These are phyloP conservation scores for Suhomyces canberraensis DNA, from an alignment of 805 yeast genomes.

Conservation along the genomic window DNA sequence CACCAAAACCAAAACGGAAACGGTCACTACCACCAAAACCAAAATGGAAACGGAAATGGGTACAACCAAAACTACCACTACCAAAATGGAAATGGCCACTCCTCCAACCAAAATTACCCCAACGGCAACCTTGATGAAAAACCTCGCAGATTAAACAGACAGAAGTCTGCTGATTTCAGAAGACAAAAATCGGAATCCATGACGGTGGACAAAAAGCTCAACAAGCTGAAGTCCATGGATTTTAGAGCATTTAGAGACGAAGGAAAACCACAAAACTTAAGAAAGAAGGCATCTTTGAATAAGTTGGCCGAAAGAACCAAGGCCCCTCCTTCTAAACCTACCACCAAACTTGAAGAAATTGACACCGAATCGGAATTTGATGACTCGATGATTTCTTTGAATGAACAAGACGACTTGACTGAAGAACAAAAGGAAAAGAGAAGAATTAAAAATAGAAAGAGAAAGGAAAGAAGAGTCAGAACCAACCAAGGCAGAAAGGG, in stretches of 20 bases:
- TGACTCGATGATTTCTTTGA: slow-evolving; percentile 9
- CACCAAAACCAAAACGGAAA: neutral
- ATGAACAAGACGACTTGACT: slow-evolving; percentile 7
- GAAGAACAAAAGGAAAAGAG: slow-evolving; percentile 14
- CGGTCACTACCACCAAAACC: no score
- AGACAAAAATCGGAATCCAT: slow-evolving; percentile 8
- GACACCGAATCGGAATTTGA: slow-evolving; percentile 11
- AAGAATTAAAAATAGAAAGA: slow-evolving; percentile 13
- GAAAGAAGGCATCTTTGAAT: slow-evolving; percentile 7
- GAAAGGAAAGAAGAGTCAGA: slow-evolving; percentile 15
- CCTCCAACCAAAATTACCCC: no score
- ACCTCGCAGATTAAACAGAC: slow-evolving; percentile 4
- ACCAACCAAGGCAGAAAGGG: slow-evolving; percentile 7
- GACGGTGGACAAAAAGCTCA: slow-evolving; percentile 5
- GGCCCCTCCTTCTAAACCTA: neutral
- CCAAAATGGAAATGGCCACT: no score
- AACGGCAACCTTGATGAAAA: neutral
- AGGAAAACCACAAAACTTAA: slow-evolving; percentile 4
- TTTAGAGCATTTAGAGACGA: slow-evolving; percentile 6
- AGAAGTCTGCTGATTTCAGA: slow-evolving; percentile 10
- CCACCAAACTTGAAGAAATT: slow-evolving; percentile 6
- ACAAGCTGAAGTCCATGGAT: slow-evolving; percentile 13
- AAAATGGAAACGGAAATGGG: slow-evolving; percentile 6
- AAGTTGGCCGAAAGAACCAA: neutral
- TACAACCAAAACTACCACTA: neutral